Conservation (phyloP, 1,284 basidiomycete genomes). For the Stereum hirsutum region DNA sequence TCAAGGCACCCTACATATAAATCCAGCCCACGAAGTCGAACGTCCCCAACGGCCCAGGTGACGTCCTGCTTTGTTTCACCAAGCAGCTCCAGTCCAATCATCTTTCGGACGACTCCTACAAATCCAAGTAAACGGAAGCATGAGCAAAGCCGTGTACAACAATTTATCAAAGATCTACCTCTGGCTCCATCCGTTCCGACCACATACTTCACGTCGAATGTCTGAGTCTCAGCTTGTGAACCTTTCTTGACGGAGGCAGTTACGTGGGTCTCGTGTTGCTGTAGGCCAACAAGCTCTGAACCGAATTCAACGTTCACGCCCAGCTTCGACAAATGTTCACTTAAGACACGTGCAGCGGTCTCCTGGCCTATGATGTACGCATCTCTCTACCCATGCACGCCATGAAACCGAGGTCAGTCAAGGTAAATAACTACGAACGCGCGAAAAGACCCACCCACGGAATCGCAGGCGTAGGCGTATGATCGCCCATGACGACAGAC, state of each 20-base stretch:
- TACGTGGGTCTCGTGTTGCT: slow-evolving; percentile 4
- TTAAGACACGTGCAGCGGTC: slow-evolving; percentile 19
- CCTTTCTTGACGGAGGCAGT: not conserved
- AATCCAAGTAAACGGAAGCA: too few species aligned
- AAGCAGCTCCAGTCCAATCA: slow-evolving; percentile 16
- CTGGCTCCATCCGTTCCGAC: slow-evolving; percentile 29
- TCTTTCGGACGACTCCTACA: slow-evolving; percentile 1
- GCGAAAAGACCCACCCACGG: too few species aligned
- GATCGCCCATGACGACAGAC: too few species aligned
- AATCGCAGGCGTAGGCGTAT: too few species aligned
- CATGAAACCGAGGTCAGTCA: too few species aligned
- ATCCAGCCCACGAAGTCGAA: slow-evolving; percentile 18
- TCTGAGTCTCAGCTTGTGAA: slow-evolving; percentile 4
- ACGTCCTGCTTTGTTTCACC: slow-evolving; percentile 21
- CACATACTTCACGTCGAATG: slow-evolving; percentile 16
- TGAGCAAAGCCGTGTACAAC: too few species aligned
- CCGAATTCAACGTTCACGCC: slow-evolving; percentile 20
- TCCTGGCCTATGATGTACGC: slow-evolving; percentile 21
- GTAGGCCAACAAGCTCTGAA: slow-evolving; percentile 16
- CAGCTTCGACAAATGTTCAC: slow-evolving; percentile 17
- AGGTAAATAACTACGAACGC: too few species aligned
- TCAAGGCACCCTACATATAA: slow-evolving; percentile 13
- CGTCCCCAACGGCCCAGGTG: slow-evolving; percentile 21
- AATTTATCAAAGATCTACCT: slow-evolving; percentile 18
- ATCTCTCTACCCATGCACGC: too few species aligned